Evolutionary conservation across 2,329 filamentous ascomycete species (phyloP).

Genomic region (Stachybotrys echinatus): DNA sequence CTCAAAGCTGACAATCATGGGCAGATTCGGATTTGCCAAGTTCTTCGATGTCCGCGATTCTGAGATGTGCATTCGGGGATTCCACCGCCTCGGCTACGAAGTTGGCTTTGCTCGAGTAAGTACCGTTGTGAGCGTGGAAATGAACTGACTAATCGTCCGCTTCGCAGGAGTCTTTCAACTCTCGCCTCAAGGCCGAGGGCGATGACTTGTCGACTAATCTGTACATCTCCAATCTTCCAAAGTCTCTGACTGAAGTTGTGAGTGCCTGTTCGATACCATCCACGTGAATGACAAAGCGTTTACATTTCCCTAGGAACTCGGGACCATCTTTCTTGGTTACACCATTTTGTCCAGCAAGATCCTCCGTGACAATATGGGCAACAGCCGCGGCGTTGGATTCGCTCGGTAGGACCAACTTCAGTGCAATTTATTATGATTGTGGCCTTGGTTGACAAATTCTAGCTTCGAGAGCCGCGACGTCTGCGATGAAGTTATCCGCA

Average conservation of each 20-base stretch:
- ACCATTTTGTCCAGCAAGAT: constrained; percentile 92
- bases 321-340: constrained; percentile 72
- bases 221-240: constrained; percentile 95
- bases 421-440: not conserved
- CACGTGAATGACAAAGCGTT: not conserved
- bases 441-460: not conserved
- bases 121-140: too few species aligned
- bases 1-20: not conserved
- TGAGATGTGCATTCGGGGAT: constrained; percentile 92
- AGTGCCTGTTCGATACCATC: constrained; percentile 24
- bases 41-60: constrained; percentile 84
- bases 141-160: constrained; percentile 17
- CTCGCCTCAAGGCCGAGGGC: constrained; percentile 91
- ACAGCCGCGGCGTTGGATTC: constrained; percentile 95
- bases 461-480: constrained; percentile 88
- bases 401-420: constrained; percentile 74
- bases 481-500: constrained; percentile 82
- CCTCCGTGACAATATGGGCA: constrained; percentile 83
- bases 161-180: constrained; percentile 88
- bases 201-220: constrained; percentile 89
- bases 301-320: constrained; percentile 49
- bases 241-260: constrained; percentile 85
- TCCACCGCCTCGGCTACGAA: constrained; percentile 92
- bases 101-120: constrained; percentile 90
- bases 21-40: constrained; percentile 94